Conservation (phyloP, 2,329 filamentous ascomycete species). For the Dryadomyces quercivorus region DNA sequence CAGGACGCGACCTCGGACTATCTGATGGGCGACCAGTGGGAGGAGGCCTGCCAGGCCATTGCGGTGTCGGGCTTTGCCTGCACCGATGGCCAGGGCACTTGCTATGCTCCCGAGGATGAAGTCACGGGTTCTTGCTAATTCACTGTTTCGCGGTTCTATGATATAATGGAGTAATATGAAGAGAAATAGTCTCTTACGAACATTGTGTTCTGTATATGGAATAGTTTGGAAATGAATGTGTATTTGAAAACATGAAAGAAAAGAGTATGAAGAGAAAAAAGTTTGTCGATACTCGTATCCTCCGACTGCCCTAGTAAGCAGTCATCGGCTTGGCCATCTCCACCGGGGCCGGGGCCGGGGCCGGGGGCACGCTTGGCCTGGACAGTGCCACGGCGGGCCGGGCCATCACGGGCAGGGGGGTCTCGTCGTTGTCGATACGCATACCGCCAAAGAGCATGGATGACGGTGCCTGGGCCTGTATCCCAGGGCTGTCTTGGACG, state of each 20-base stretch:
- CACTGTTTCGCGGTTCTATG: too few species aligned
- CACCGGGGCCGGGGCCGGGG: too few species aligned
- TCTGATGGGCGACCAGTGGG: background rate
- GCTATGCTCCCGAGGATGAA: background rate
- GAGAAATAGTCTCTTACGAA: too few species aligned
- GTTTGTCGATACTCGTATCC: too few species aligned
- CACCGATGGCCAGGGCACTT: background rate
- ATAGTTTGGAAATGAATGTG: too few species aligned
- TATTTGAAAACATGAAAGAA: too few species aligned
- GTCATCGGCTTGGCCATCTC: too few species aligned
- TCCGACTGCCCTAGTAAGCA: too few species aligned
- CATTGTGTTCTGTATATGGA: too few species aligned
- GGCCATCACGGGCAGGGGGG: background rate
- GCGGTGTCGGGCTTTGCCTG: background rate
- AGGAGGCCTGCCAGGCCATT: background rate
- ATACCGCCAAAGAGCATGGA: constrained; percentile 39
- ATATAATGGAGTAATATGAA: too few species aligned
- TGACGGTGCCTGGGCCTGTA: constrained; percentile 33
- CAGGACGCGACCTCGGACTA: background rate
- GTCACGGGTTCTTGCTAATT: background rate
- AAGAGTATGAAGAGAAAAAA: too few species aligned
- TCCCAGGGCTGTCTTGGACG: constrained; percentile 22
- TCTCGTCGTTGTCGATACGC: constrained; percentile 25
- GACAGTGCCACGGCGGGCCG: background rate
- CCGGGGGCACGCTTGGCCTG: too few species aligned